These are phyloP conservation scores for Globisporangium orthogonon DNA, from an alignment of 352 stramenopile species.

Conservation along the genomic window DNA sequence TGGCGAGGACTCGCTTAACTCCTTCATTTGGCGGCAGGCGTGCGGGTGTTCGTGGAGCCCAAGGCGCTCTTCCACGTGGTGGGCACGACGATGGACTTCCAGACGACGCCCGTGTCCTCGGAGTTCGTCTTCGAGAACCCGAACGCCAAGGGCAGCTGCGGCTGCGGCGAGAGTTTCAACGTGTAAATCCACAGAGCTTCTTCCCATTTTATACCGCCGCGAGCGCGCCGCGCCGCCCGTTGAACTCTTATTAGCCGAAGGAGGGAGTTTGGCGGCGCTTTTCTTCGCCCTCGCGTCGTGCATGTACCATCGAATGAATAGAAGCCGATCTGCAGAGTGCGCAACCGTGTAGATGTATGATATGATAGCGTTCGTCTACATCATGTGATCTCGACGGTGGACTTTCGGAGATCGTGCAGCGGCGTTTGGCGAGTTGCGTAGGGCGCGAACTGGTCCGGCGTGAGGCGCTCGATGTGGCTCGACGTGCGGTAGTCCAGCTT, in stretches of 20 bases:
- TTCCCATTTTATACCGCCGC: not conserved
- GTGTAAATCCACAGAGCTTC: conserved; percentile 61
- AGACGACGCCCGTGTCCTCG: conserved; percentile 94
- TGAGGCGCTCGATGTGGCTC: conserved; percentile 52
- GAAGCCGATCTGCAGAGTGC: not conserved
- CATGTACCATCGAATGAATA: conserved; percentile 5
- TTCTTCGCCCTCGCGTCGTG: not conserved
- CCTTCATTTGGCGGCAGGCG: conserved; percentile 31
- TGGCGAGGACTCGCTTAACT: not conserved
- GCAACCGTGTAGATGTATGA: not conserved
- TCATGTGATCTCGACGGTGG: conserved; percentile 58
- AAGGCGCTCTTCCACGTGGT: conserved; percentile 99
- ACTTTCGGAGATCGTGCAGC: conserved; percentile 63
- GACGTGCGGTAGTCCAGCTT: conserved; percentile 63
- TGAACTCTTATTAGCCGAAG: no score
- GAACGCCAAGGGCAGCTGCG: conserved; percentile 99
- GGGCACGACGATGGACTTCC: conserved; percentile 98
- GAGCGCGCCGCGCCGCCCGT: no score
- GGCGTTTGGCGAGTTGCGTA: conserved; percentile 37
- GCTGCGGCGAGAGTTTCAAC: conserved; percentile 99
- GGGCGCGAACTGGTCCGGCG: conserved; percentile 47
- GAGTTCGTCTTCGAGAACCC: conserved; percentile 99
- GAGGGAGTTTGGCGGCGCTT: no score
- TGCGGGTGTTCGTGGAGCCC: conserved; percentile 98
- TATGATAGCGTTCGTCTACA: not conserved